Percentiles rank a stretch among this genome's conserved stretches.
phyloP scores from a whole-genome alignment of 2,329 filamentous ascomycete species.

The Colletotrichum lentis region DNA sequence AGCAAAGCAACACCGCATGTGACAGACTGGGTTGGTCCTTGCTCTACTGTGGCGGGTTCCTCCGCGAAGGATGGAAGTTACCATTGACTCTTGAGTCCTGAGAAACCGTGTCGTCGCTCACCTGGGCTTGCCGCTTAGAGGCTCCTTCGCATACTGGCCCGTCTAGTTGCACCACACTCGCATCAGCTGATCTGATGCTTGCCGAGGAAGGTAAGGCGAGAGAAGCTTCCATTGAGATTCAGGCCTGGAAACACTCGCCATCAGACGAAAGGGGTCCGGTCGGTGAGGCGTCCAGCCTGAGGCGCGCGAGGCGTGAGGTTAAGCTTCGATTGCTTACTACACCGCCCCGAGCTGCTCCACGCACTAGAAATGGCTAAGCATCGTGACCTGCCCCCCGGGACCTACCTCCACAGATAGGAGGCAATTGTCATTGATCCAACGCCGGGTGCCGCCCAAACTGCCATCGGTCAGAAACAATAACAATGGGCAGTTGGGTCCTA shows the following conservation, averaged over 20 bases:
- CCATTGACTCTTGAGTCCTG: neutral
- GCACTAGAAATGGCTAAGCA: conserved; percentile 12
- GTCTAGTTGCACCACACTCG: neutral
- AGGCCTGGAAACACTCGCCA: neutral
- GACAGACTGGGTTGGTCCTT: too few species aligned
- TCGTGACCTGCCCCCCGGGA: neutral
- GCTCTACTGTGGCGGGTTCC: neutral
- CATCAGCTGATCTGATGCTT: neutral
- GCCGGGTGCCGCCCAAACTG: conserved; percentile 4
- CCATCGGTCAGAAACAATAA: neutral
- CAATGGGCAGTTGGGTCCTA: conserved; percentile 7
- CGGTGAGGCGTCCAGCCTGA: neutral
- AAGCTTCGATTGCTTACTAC: conserved; percentile 17
- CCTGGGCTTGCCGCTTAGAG: neutral
- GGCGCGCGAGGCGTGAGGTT: conserved; percentile 3
- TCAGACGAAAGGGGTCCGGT: conserved; percentile 4
- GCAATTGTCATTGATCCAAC: conserved; percentile 14
- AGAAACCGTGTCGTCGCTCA: neutral
- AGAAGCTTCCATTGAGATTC: conserved; percentile 3
- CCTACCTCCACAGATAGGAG: neutral
- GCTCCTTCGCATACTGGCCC: neutral
- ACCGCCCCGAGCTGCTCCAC: conserved; percentile 3
- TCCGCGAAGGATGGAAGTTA: neutral
- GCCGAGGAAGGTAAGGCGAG: neutral
- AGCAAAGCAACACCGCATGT: too few species aligned